Evolutionary conservation across 2,329 filamentous ascomycete genomes (phyloP).

Genomic region (Neurospora crassa): DNA sequence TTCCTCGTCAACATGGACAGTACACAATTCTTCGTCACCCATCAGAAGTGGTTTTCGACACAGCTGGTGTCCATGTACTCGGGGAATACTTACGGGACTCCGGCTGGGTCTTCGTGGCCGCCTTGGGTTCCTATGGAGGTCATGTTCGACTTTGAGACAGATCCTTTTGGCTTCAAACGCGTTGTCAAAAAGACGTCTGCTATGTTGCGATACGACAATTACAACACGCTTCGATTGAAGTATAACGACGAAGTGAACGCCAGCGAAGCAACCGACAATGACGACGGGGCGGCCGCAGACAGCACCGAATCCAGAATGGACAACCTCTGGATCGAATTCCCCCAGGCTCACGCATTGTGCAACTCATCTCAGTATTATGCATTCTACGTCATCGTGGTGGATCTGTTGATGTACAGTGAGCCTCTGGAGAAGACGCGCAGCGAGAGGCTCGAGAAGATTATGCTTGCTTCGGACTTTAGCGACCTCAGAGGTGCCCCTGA

Average conservation of each 20-base stretch:
- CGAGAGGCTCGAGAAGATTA: constrained; percentile 94
- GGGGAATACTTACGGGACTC: constrained; percentile 83
- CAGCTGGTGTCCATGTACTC: constrained; percentile 88
- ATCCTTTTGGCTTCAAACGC: constrained; percentile 95
- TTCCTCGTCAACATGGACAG: constrained; percentile 96
- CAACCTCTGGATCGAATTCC: constrained; percentile 94
- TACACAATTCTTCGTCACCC: constrained; percentile 95
- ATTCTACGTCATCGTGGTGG: constrained; percentile 94
- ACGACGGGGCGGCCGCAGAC: constrained; percentile 34
- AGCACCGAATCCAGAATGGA: constrained; percentile 75
- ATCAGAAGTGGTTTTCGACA: constrained; percentile 79
- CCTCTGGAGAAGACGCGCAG: constrained; percentile 94
- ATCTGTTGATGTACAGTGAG: constrained; percentile 92
- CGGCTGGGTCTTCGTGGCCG: constrained; percentile 80
- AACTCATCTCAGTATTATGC: constrained; percentile 97
- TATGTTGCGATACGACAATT: constrained; percentile 91
- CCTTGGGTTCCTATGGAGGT: constrained; percentile 98
- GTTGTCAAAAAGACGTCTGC: constrained; percentile 96
- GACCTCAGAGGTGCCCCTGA: constrained; percentile 88
- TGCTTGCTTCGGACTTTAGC: constrained; percentile 97
- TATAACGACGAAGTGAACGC: constrained; percentile 88
- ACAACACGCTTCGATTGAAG: constrained; percentile 92
- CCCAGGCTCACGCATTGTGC: constrained; percentile 86
- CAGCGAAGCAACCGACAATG: constrained; percentile 23
- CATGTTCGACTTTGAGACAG: constrained; percentile 91